A percentile compares a stretch with the other conserved stretches of the same genome.
These are phyloP conservation scores for Dioscorea alata DNA, from an alignment of 106 monocot species.

Conservation along the genomic window DNA sequence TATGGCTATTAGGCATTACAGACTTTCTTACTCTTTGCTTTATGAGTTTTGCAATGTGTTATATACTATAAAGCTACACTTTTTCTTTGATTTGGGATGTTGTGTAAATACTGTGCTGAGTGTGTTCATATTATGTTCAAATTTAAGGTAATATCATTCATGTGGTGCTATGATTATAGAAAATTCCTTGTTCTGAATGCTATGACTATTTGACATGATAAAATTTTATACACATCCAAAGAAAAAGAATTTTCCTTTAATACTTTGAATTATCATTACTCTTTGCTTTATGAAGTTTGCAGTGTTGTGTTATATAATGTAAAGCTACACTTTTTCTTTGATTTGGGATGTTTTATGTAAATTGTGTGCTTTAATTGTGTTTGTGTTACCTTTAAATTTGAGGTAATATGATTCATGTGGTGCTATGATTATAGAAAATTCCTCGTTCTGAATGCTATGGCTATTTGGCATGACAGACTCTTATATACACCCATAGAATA, in stretches of 20 bases:
- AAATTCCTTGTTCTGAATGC: no score
- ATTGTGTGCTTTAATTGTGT: neutral
- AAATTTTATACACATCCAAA: neutral
- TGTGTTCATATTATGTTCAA: neutral
- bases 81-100: neutral
- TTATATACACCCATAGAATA: neutral
- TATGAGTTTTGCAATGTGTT: neutral
- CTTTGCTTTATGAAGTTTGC: no score
- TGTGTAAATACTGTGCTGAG: neutral
- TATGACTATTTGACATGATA: neutral
- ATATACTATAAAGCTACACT: neutral
- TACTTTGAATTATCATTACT: no score
- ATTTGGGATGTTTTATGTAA: neutral
- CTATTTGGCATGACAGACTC: neutral
- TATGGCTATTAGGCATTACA: no score
- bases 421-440: neutral
- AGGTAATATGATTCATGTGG: neutral
- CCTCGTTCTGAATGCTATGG: neutral
- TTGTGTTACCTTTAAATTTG: neutral
- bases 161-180: no score
- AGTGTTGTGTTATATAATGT: neutral
- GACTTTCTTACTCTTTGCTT: no score
- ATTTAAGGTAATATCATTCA: no score
- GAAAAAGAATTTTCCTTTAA: no score
- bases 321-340: neutral